These are phyloP conservation scores for Corynespora cassiicola DNA, from an alignment of 2,329 filamentous ascomycete genomes.

Conservation along the genomic window DNA sequence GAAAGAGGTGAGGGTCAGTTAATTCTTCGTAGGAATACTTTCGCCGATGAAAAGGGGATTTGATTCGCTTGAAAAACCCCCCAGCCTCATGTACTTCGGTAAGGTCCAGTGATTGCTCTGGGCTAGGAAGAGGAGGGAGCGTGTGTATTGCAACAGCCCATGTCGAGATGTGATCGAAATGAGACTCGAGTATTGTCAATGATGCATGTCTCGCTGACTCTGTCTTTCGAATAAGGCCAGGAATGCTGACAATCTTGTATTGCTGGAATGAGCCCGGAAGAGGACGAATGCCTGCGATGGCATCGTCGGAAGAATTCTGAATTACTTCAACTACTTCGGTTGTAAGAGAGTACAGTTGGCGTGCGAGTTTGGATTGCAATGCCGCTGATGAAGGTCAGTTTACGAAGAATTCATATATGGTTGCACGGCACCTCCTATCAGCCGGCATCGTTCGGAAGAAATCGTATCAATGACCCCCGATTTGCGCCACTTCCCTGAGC, in stretches of 20 bases:
- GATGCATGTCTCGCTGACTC: not conserved
- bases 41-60: slow-evolving; percentile 6
- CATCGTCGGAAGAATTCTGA: slow-evolving; percentile 5
- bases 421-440: too few relatives aligned
- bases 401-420: too few relatives aligned
- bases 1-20: slow-evolving; percentile 6
- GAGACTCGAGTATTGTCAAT: slow-evolving; percentile 3
- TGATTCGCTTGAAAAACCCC: slow-evolving; percentile 6
- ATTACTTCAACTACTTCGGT: slow-evolving; percentile 6
- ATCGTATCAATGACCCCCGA: too few relatives aligned
- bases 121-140: slow-evolving; percentile 4
- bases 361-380: slow-evolving; percentile 3
- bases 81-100: slow-evolving; percentile 1
- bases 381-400: too few relatives aligned
- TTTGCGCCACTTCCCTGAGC: slow-evolving; percentile 1
- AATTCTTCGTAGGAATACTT: slow-evolving; percentile 8
- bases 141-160: slow-evolving; percentile 9
- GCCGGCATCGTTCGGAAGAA: too few relatives aligned
- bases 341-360: slow-evolving; percentile 1
- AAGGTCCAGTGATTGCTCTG: not conserved
- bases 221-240: slow-evolving; percentile 2
- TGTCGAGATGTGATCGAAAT: slow-evolving; percentile 6
- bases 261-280: slow-evolving; percentile 6
- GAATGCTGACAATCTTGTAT: slow-evolving; percentile 3
- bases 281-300: slow-evolving; percentile 4